Conservation (phyloP, 257 asterid genomes). For the Solanum sejunctum region DNA sequence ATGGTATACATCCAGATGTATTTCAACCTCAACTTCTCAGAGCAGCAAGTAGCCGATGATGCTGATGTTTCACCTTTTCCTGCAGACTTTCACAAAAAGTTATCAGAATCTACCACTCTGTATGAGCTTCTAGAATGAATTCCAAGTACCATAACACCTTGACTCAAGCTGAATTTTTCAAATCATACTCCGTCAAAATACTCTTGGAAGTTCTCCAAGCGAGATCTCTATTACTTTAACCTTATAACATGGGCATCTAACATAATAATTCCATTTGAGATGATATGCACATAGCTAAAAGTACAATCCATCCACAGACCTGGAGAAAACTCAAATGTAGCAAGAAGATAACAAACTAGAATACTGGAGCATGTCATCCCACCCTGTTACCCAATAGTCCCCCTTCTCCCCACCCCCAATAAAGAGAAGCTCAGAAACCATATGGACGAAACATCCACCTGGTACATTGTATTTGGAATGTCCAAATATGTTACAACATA, state of each 20-base stretch:
- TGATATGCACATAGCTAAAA: background rate
- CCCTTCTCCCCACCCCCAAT: background rate
- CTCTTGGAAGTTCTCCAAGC: background rate
- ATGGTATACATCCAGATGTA: background rate
- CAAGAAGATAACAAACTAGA: background rate
- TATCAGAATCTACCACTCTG: background rate
- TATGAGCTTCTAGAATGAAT: background rate
- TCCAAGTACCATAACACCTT: background rate
- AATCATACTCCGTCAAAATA: background rate
- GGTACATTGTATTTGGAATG: background rate
- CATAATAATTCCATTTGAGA: background rate
- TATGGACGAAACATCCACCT: background rate
- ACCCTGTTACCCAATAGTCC: background rate
- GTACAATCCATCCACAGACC: background rate
- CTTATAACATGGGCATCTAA: background rate
- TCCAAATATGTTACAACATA: background rate
- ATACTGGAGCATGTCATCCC: background rate
- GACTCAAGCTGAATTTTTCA: background rate
- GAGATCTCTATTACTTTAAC: background rate
- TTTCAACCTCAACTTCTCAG: background rate
- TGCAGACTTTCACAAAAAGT: background rate
- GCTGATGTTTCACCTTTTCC: background rate
- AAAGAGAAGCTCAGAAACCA: background rate
- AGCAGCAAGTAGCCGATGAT: background rate
- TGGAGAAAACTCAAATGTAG: background rate